These are phyloP conservation scores for Lycium barbarum DNA, from an alignment of 257 asterid species.

Conservation along the genomic window DNA sequence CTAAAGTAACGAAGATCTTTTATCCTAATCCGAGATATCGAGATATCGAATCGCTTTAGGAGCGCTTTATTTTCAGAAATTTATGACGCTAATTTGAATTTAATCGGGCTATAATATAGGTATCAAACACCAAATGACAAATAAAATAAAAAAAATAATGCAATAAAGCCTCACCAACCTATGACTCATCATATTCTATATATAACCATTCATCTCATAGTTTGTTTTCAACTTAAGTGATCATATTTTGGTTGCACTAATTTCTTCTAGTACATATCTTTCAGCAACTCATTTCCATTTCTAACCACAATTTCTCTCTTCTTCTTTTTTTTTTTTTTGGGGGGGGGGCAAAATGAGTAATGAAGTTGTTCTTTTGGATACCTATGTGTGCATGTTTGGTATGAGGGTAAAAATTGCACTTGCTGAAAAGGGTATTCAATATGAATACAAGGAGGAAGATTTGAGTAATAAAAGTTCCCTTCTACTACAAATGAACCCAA, in stretches of 20 bases:
- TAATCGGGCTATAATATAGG: no score
- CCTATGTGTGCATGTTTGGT: conserved; percentile 1
- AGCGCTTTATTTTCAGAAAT: no score
- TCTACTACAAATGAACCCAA: conserved; percentile 32
- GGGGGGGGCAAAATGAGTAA: not conserved
- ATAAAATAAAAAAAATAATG: no score
- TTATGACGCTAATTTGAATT: no score
- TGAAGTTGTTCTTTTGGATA: conserved; percentile 17
- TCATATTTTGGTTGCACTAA: not conserved
- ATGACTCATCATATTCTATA: no score
- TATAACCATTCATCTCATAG: no score
- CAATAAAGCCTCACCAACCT: not conserved
- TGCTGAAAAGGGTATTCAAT: conserved; percentile 29
- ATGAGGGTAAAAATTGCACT: conserved; percentile 30
- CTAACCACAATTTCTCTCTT: not conserved
- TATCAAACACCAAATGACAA: no score
- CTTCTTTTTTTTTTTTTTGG: no score
- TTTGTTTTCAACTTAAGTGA: not conserved
- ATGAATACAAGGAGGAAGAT: conserved; percentile 34
- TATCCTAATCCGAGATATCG: no score
- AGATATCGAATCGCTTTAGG: no score
- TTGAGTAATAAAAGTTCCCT: conserved; percentile 34
- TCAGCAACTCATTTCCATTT: not conserved
- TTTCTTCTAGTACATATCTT: not conserved
- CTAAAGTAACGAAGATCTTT: no score